Percentiles rank a stretch among this genome's conserved stretches.
Conservation (phyloP, 352 stramenopile genomes). For the Globisporangium canariense region DNA sequence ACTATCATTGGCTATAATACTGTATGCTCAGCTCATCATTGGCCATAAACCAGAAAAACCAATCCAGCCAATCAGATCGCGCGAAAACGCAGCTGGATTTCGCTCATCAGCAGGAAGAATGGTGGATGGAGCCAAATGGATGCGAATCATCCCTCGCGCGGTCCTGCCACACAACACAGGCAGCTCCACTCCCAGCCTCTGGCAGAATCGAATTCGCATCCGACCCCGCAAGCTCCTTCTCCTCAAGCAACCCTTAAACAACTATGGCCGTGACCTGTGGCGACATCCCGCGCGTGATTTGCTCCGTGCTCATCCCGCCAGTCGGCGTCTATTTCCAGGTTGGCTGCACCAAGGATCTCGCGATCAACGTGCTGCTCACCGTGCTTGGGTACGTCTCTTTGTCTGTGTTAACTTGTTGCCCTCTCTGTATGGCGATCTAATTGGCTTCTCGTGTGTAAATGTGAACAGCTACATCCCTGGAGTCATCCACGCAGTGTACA, state of each 20-base stretch:
- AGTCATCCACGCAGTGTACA: constrained; percentile 73
- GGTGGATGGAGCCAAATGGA: constrained; percentile 4
- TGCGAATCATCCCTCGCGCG: background rate
- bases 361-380: constrained; percentile 72
- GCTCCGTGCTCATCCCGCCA: constrained; percentile 55
- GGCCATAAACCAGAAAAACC: background rate
- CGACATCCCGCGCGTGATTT: constrained; percentile 71
- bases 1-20: background rate
- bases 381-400: constrained; percentile 36
- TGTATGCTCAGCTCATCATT: background rate
- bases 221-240: constrained; percentile 1
- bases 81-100: constrained; percentile 2
- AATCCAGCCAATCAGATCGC: constrained; percentile 5
- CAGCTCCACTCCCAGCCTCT: background rate
- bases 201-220: constrained; percentile 8
- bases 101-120: background rate
- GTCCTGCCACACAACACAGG: background rate
- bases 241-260: background rate
- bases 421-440: background rate
- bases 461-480: constrained; percentile 52
- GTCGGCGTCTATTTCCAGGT: constrained; percentile 41
- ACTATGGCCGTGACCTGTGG: constrained; percentile 61
- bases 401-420: background rate
- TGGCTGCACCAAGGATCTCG: constrained; percentile 39
- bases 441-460: background rate